Conservation (phyloP, 2,329 filamentous ascomycete species). For the Ramichloridium luteum region DNA sequence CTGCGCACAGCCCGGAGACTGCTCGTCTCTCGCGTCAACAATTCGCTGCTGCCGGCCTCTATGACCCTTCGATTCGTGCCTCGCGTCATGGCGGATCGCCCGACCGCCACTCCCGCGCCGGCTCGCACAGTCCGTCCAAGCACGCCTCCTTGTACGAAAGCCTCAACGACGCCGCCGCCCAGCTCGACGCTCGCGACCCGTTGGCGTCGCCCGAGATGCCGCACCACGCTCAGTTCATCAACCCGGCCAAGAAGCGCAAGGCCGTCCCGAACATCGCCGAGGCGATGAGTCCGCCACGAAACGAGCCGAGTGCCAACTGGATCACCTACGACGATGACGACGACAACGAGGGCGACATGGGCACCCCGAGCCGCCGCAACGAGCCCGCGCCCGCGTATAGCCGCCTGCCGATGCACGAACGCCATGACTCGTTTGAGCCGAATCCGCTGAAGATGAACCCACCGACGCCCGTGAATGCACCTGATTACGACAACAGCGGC, state of each 20-base stretch:
- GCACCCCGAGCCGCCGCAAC: slow-evolving; percentile 11
- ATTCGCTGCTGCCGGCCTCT: slow-evolving; percentile 27
- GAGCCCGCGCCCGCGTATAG: slow-evolving; percentile 6
- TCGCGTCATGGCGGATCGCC: slow-evolving; percentile 26
- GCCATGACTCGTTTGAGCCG: slow-evolving; percentile 17
- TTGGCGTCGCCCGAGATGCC: neutral
- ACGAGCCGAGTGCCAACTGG: slow-evolving; percentile 39
- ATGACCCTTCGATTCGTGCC: slow-evolving; percentile 22
- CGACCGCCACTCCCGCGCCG: slow-evolving; percentile 11
- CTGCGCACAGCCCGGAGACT: slow-evolving; percentile 37
- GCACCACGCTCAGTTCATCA: neutral
- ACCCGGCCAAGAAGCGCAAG: neutral
- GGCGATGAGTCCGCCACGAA: no score
- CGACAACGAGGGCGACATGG: slow-evolving; percentile 17
- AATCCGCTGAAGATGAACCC: slow-evolving; percentile 37
- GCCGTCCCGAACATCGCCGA: slow-evolving; percentile 12
- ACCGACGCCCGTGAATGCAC: slow-evolving; percentile 25
- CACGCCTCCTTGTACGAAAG: neutral
- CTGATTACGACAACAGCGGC: neutral
- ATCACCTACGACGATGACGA: slow-evolving; percentile 29
- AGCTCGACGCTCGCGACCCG: slow-evolving; percentile 1
- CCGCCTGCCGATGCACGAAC: slow-evolving; percentile 9
- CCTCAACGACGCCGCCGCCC: neutral
- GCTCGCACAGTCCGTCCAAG: slow-evolving; percentile 6
- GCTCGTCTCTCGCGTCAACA: slow-evolving; percentile 44